These are phyloP conservation scores for Euphorbia peplus DNA, from an alignment of 345 rosid species.

Conservation along the genomic window DNA sequence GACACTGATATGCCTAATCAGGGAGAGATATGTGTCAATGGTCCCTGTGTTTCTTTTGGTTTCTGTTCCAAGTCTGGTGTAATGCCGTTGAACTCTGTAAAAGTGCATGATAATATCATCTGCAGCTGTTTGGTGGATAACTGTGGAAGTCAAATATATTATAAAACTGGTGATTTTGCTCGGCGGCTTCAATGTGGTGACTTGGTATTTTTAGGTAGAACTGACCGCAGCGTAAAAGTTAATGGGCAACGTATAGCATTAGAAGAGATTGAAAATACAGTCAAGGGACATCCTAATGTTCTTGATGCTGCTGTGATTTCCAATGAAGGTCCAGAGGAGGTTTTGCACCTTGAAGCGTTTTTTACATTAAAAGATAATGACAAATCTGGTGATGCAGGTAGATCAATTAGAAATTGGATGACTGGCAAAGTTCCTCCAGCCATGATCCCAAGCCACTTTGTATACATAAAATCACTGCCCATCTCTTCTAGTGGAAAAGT, in stretches of 20 bases:
- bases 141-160: constrained; percentile 49
- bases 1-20: constrained; percentile 38
- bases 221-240: constrained; percentile 70
- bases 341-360: constrained; percentile 52
- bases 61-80: constrained; percentile 40
- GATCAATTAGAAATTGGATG: constrained; percentile 60
- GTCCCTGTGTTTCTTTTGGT: constrained; percentile 64
- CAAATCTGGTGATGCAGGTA: constrained; percentile 31
- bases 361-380: constrained; percentile 43
- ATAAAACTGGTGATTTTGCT: constrained; percentile 90
- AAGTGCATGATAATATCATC: constrained; percentile 42
- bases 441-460: constrained; percentile 64
- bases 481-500: constrained; percentile 76
- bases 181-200: constrained; percentile 60
- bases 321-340: constrained; percentile 38
- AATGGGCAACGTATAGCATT: constrained; percentile 81
- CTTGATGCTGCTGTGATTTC: constrained; percentile 63
- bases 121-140: constrained; percentile 36
- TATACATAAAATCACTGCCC: constrained; percentile 58
- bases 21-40: constrained; percentile 80
- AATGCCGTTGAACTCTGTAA: constrained; percentile 36
- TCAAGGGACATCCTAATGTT: constrained; percentile 54
- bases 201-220: constrained; percentile 78
- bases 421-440: constrained; percentile 58
- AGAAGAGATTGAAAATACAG: constrained; percentile 69